Conservation (phyloP, 495 filamentous ascomycete genomes). For the Tuber aestivum region DNA sequence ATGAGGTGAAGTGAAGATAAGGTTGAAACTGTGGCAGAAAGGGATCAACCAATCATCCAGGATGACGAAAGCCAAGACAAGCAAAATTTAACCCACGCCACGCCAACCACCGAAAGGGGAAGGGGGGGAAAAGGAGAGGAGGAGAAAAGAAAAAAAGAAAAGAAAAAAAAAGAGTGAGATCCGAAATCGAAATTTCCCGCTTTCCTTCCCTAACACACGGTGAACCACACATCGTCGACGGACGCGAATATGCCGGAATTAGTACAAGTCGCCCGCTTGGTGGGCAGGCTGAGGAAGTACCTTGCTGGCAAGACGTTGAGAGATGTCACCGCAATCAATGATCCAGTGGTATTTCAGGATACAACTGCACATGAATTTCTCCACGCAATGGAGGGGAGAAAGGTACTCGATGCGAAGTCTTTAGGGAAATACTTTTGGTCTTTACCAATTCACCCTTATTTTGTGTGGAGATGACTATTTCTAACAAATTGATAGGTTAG, state of each 20-base stretch:
- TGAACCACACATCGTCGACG: neutral
- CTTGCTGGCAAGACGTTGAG: constrained; percentile 75
- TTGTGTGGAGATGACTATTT: neutral
- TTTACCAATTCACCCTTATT: neutral
- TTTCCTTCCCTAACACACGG: neutral
- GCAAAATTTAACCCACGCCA: neutral
- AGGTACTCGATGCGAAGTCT: constrained; percentile 53
- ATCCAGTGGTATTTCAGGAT: constrained; percentile 79
- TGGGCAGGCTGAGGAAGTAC: constrained; percentile 73
- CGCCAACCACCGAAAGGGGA: neutral
- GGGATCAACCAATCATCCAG: neutral
- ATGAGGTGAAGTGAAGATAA: constrained; percentile 1
- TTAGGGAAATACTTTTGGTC: constrained; percentile 97
- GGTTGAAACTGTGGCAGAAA: neutral
- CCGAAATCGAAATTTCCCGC: neutral
- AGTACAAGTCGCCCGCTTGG: constrained; percentile 78
- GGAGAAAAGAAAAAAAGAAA: neutral
- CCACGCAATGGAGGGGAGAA: constrained; percentile 68
- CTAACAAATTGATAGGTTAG: constrained; percentile 43
- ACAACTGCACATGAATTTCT: constrained; percentile 67
- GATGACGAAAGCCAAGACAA: neutral
- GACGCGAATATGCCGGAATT: constrained; percentile 63
- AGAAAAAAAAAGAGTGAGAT: neutral
- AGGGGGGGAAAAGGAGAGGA: neutral
- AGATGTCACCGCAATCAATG: constrained; percentile 64